A percentile compares a stretch with the other conserved stretches of the same genome.
These are phyloP conservation scores for Xylariaceae sp. DNA, from an alignment of 2,329 filamentous ascomycete species.

Conservation along the genomic window DNA sequence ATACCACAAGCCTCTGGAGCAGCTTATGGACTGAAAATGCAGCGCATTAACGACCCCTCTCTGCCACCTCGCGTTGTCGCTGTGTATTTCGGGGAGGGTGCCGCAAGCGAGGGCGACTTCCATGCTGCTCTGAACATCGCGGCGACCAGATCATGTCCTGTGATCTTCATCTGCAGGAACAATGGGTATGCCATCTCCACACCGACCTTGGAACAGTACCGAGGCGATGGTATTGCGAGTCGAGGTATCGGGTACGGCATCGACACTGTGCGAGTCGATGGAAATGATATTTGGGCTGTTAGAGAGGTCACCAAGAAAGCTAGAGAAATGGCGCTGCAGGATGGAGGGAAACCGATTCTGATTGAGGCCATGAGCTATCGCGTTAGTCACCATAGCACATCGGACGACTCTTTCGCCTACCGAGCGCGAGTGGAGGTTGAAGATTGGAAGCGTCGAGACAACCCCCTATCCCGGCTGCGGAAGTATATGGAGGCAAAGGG, in stretches of 20 bases:
- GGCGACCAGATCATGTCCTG: conserved; percentile 84
- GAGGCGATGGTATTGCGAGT: conserved; percentile 88
- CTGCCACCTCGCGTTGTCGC: conserved; percentile 72
- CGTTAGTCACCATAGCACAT: conserved; percentile 96
- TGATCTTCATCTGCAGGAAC: conserved; percentile 90
- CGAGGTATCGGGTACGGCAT: conserved; percentile 92
- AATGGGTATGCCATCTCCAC: conserved; percentile 93
- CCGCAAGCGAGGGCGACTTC: conserved; percentile 90
- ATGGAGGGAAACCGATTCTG: conserved; percentile 82
- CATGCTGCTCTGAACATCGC: conserved; percentile 91
- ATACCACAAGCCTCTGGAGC: conserved; percentile 88
- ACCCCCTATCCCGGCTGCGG: conserved; percentile 81
- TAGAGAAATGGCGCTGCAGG: conserved; percentile 76
- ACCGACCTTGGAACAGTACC: conserved; percentile 87
- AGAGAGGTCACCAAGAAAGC: conserved; percentile 80
- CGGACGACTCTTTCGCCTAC: conserved; percentile 96
- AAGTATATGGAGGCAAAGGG: conserved; percentile 89
- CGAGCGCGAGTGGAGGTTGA: conserved; percentile 92
- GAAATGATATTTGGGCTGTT: conserved; percentile 93
- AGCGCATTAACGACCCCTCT: conserved; percentile 74
- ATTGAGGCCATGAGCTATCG: conserved; percentile 98
- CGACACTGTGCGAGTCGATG: conserved; percentile 88
- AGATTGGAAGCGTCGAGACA: conserved; percentile 91
- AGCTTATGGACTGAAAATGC: conserved; percentile 86
- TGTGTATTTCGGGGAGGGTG: conserved; percentile 91